Percentiles rank a stretch among this genome's conserved stretches.
These are phyloP conservation scores for Sherardia arvensis DNA, from an alignment of 257 asterid species.

Conservation along the genomic window DNA sequence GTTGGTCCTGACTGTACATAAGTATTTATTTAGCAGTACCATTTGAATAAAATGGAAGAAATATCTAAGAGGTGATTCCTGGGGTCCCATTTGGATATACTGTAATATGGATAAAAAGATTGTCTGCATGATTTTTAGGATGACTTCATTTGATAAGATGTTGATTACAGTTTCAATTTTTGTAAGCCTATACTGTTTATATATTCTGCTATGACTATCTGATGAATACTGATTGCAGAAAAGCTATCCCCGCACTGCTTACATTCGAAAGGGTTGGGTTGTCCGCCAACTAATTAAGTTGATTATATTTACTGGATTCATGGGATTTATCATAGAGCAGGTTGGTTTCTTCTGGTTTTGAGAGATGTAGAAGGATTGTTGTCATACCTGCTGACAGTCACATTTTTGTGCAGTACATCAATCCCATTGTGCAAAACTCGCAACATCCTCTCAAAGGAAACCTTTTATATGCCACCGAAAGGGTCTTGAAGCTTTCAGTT, in stretches of 20 bases:
- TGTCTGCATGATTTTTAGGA: not conserved
- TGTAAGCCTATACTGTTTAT: not conserved
- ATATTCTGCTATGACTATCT: not conserved
- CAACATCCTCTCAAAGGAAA: constrained; percentile 93
- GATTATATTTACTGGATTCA: constrained; percentile 77
- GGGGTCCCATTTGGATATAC: too few relatives aligned
- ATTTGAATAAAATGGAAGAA: not conserved
- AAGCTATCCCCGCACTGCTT: constrained; percentile 82
- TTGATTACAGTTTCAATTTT: not conserved
- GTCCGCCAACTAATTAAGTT: constrained; percentile 78
- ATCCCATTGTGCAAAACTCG: constrained; percentile 86
- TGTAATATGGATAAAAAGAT: not conserved
- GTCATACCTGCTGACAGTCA: constrained; percentile 12
- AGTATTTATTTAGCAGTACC: not conserved
- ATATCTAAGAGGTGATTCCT: not conserved
- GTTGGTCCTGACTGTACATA: not conserved
- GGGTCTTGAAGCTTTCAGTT: constrained; percentile 95
- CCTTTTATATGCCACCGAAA: constrained; percentile 76
- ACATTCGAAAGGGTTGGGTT: constrained; percentile 94
- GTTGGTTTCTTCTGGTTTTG: constrained; percentile 26
- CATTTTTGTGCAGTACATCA: constrained; percentile 68
- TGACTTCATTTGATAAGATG: not conserved
- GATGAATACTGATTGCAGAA: constrained; percentile 39
- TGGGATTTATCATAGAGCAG: constrained; percentile 95
- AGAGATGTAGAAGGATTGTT: not conserved